Conservation (phyloP, 352 stramenopile genomes). For the Phytophthora cajani region DNA sequence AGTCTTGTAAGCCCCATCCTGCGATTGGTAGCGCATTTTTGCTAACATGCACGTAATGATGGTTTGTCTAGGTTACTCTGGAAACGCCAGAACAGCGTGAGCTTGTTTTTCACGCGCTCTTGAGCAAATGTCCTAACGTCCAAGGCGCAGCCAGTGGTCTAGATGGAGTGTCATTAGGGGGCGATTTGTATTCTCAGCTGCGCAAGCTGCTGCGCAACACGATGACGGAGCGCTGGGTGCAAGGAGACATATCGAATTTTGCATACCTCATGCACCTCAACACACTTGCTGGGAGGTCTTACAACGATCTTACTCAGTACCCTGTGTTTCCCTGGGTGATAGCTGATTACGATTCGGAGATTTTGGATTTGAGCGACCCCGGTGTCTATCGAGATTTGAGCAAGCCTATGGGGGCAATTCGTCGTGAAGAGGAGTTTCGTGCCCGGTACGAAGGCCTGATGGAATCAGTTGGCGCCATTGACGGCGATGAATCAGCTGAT, state of each 20-base stretch:
- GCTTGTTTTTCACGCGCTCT: slow-evolving; percentile 73
- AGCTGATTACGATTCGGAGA: slow-evolving; percentile 93
- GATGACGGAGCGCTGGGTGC: slow-evolving; percentile 82
- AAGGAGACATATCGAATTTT: slow-evolving; percentile 87
- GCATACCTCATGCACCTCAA: slow-evolving; percentile 98
- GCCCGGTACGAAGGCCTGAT: slow-evolving; percentile 68
- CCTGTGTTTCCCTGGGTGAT: slow-evolving; percentile 98
- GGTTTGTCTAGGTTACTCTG: slow-evolving; percentile 59
- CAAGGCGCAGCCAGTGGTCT: slow-evolving; percentile 69
- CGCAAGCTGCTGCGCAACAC: slow-evolving; percentile 74
- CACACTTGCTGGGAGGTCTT: slow-evolving; percentile 95
- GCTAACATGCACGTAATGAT: not conserved
- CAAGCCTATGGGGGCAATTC: slow-evolving; percentile 98
- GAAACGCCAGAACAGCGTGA: slow-evolving; percentile 69
- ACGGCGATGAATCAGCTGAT: slow-evolving; percentile 19
- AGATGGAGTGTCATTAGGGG: slow-evolving; percentile 48
- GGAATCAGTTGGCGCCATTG: slow-evolving; percentile 36
- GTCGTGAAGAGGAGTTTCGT: slow-evolving; percentile 86
- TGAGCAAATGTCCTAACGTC: slow-evolving; percentile 79
- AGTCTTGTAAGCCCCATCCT: slow-evolving; percentile 10
- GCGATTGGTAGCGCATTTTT: not conserved
- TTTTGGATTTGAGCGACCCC: slow-evolving; percentile 94
- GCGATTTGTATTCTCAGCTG: slow-evolving; percentile 74
- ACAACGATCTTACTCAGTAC: slow-evolving; percentile 98
- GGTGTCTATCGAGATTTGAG: slow-evolving; percentile 94